These are phyloP conservation scores for Aspergillus piperis DNA, from an alignment of 2,329 filamentous ascomycete genomes.

Conservation along the genomic window DNA sequence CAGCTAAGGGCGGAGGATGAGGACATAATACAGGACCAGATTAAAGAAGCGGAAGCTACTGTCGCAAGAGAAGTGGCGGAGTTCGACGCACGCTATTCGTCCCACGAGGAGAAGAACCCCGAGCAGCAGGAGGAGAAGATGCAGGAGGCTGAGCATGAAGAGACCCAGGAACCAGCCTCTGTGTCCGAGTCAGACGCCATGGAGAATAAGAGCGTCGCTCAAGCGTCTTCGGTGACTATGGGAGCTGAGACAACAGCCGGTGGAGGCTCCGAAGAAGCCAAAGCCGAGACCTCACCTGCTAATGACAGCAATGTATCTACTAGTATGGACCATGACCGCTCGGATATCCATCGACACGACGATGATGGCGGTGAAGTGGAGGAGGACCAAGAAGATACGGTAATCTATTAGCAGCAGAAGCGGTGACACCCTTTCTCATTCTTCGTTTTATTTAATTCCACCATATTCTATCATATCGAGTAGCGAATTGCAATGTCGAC, in stretches of 20 bases:
- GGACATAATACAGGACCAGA: conserved; percentile 68
- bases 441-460: neutral
- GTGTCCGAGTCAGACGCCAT: conserved; percentile 20
- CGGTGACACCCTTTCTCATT: neutral
- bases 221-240: conserved; percentile 44
- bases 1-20: conserved; percentile 70
- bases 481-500: neutral
- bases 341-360: conserved; percentile 52
- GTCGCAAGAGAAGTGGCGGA: conserved; percentile 67
- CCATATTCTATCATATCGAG: neutral
- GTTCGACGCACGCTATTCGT: conserved; percentile 55
- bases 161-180: conserved; percentile 26
- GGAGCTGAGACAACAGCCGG: conserved; percentile 25
- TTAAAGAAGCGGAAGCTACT: conserved; percentile 62
- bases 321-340: conserved; percentile 38
- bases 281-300: conserved; percentile 30
- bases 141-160: conserved; percentile 24
- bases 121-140: conserved; percentile 14
- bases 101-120: conserved; percentile 27
- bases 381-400: conserved; percentile 83
- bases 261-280: conserved; percentile 15
- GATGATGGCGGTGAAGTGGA: conserved; percentile 76
- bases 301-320: conserved; percentile 26
- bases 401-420: conserved; percentile 69
- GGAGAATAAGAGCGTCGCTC: conserved; percentile 42